Conservation (phyloP, 1,139 yeast genomes). For the Yamadazyma blattariae region DNA sequence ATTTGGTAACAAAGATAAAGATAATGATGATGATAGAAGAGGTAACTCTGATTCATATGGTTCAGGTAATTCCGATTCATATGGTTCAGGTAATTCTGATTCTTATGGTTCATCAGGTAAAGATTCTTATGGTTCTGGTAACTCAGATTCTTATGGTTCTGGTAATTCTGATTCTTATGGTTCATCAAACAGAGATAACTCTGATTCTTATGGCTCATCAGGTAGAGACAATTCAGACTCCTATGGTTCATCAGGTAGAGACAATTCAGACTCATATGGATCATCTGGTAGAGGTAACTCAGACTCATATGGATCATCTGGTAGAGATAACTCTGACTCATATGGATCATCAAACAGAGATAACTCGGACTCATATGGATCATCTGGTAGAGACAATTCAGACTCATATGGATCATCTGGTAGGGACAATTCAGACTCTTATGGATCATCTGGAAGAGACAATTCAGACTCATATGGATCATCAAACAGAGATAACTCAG, state of each 20-base stretch:
- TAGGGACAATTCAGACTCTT: constrained; percentile 9
- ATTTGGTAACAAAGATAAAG: constrained; percentile 10
- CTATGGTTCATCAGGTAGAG: constrained; percentile 17
- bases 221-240: constrained; percentile 13
- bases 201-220: constrained; percentile 14
- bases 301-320: constrained; percentile 12
- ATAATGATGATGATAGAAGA: constrained; percentile 16
- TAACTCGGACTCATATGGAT: constrained; percentile 19
- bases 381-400: constrained; percentile 12
- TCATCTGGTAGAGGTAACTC: constrained; percentile 8
- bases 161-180: constrained; percentile 19
- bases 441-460: constrained; percentile 15
- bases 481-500: constrained; percentile 8
- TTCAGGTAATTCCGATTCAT: constrained; percentile 13
- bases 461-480: constrained; percentile 21
- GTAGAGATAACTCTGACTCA: constrained; percentile 8
- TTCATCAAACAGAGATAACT: constrained; percentile 11
- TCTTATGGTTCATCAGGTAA: constrained; percentile 15
- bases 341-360: constrained; percentile 13
- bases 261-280: constrained; percentile 19
- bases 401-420: constrained; percentile 13
- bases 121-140: constrained; percentile 16
- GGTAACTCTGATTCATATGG: constrained; percentile 19
- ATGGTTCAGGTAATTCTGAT: constrained; percentile 16
- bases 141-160: constrained; percentile 20